phyloP scores from a whole-genome alignment of 768 basidiomycete genomes.

The Naganishia kalamii region DNA sequence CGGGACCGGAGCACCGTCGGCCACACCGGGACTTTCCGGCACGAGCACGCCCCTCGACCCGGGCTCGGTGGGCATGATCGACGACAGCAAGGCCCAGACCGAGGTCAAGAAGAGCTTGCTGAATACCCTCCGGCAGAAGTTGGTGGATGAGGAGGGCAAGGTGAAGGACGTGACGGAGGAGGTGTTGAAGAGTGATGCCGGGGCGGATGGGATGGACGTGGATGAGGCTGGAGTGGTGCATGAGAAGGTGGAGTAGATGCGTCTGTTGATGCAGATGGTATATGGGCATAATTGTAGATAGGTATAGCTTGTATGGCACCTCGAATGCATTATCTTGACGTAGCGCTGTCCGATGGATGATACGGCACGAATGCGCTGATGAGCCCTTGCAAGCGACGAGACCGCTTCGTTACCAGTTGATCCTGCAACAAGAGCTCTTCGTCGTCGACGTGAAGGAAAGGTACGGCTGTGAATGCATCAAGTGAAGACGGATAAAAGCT shows the following conservation, averaged over 20 bases:
- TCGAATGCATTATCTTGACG: too few relatives aligned
- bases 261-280: not conserved
- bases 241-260: constrained; percentile 1
- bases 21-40: not conserved
- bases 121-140: constrained; percentile 14
- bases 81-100: constrained; percentile 9
- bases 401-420: too few relatives aligned
- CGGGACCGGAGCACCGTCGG: constrained; percentile 51
- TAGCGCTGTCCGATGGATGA: too few relatives aligned
- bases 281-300: not conserved
- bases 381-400: too few relatives aligned
- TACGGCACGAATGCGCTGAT: too few relatives aligned
- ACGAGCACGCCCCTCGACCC: not conserved
- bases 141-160: constrained; percentile 13
- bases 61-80: not conserved
- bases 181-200: not conserved
- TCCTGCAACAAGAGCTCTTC: too few relatives aligned
- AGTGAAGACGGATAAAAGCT: not conserved
- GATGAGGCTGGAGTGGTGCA: constrained; percentile 6
- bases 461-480: too few relatives aligned
- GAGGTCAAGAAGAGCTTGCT: constrained; percentile 22
- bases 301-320: too few relatives aligned
- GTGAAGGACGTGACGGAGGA: constrained; percentile 8
- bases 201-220: not conserved
- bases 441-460: too few relatives aligned